These are phyloP conservation scores for Phialemonium atrogriseum DNA, from an alignment of 2,329 filamentous ascomycete species.

Conservation along the genomic window DNA sequence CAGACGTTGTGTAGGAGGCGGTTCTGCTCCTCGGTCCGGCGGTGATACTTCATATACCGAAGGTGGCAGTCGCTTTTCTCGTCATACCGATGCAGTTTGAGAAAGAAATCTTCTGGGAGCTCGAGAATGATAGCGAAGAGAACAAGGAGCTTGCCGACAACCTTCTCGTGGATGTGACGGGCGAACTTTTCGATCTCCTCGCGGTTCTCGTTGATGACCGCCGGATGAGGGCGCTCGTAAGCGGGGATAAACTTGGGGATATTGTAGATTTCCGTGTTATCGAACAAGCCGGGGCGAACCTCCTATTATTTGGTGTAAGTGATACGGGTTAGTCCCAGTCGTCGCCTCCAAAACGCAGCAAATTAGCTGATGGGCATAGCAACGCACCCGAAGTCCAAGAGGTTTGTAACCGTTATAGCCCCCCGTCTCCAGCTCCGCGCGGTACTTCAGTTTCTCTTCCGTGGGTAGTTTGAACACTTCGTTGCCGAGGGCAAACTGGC, in stretches of 20 bases:
- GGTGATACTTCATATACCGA: conserved; percentile 50
- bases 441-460: conserved; percentile 52
- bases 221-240: too few species aligned
- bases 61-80: conserved; percentile 46
- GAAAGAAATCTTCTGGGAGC: conserved; percentile 47
- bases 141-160: too few species aligned
- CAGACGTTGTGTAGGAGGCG: conserved; percentile 19
- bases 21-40: conserved; percentile 30
- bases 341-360: background rate
- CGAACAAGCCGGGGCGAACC: conserved; percentile 22
- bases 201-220: conserved; percentile 39
- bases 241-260: conserved; percentile 30
- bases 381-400: conserved; percentile 27
- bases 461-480: conserved; percentile 44
- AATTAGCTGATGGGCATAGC: conserved; percentile 10
- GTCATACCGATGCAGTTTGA: conserved; percentile 46
- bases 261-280: conserved; percentile 30
- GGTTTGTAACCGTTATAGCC: conserved; percentile 51
- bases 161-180: too few species aligned
- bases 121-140: conserved; percentile 52
- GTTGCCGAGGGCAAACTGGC: conserved; percentile 50
- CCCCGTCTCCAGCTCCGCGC: conserved; percentile 35
- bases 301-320: too few species aligned
- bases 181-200: conserved; percentile 53
- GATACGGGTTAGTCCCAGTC: too few species aligned